Conservation (phyloP, 2,329 filamentous ascomycete species). For the Pyrenochaeta sp. region DNA sequence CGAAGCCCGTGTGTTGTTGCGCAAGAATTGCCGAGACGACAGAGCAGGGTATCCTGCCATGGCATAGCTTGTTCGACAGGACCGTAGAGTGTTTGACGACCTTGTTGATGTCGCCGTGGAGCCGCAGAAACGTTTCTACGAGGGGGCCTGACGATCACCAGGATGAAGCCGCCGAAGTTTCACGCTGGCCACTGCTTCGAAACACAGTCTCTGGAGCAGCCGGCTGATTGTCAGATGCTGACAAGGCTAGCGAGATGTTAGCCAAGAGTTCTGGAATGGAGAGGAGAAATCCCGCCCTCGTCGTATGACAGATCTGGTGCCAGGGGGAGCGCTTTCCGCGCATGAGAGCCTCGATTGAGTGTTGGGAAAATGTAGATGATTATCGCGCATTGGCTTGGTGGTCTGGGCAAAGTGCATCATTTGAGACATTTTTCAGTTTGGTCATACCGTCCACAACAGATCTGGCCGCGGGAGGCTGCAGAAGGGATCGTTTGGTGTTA, state of each 20-base stretch:
- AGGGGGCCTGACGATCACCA: no score
- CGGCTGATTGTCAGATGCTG: not conserved
- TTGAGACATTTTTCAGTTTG: not conserved
- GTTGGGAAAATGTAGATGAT: not conserved
- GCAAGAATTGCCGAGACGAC: no score
- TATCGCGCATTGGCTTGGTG: not conserved
- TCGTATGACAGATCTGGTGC: not conserved
- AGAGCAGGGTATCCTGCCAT: no score
- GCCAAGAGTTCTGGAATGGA: not conserved
- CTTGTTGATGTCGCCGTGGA: no score
- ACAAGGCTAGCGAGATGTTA: not conserved
- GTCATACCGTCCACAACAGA: not conserved
- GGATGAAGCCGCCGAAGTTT: no score
- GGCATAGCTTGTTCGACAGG: no score
- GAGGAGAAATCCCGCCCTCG: not conserved
- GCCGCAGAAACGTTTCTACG: no score
- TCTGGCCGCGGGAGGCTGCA: not conserved
- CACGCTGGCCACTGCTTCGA: not conserved
- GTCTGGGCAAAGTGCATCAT: not conserved
- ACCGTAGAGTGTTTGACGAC: no score
- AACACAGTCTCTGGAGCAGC: not conserved
- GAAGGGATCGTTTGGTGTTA: not conserved
- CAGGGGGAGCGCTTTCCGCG: not conserved
- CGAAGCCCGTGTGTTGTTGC: no score
- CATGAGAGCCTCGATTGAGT: not conserved